These are phyloP conservation scores for Taphrina deformans DNA, from an alignment of 1,139 yeast genomes.

Conservation along the genomic window DNA sequence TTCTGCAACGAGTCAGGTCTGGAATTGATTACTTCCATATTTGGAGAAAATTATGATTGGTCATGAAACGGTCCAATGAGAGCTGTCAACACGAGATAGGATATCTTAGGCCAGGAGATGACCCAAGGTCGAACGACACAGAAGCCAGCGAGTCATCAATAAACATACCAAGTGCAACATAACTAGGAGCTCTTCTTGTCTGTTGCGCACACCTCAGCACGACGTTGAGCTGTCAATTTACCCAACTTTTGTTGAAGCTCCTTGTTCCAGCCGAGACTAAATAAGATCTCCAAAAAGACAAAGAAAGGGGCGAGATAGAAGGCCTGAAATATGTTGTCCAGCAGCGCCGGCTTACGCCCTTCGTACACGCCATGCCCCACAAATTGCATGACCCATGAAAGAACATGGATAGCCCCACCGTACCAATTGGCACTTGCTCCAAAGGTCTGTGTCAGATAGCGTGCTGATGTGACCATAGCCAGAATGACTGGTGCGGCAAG, in stretches of 20 bases:
- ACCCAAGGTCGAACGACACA: background rate
- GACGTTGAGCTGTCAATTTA: constrained; percentile 8
- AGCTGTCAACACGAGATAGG: background rate
- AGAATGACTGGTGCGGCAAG: constrained; percentile 49
- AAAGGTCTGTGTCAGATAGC: constrained; percentile 39
- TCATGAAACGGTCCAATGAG: background rate
- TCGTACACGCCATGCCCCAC: constrained; percentile 85
- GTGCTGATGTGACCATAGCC: constrained; percentile 41
- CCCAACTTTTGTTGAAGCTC: constrained; percentile 6
- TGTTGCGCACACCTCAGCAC: background rate
- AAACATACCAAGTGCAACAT: background rate
- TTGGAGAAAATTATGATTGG: background rate
- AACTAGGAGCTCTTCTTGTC: constrained; percentile 4
- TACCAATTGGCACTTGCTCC: constrained; percentile 43
- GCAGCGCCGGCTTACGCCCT: constrained; percentile 77
- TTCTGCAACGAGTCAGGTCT: background rate
- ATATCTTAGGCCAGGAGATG: background rate
- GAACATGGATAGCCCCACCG: constrained; percentile 40
- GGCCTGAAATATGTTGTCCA: constrained; percentile 81
- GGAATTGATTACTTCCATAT: background rate
- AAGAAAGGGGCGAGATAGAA: constrained; percentile 88
- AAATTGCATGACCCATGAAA: constrained; percentile 83
- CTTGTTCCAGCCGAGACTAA: constrained; percentile 56
- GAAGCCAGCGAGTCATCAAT: background rate
- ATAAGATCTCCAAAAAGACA: constrained; percentile 74